Evolutionary conservation across 345 rosid species (phyloP).

Genomic region (Pugionium cornutum): DNA sequence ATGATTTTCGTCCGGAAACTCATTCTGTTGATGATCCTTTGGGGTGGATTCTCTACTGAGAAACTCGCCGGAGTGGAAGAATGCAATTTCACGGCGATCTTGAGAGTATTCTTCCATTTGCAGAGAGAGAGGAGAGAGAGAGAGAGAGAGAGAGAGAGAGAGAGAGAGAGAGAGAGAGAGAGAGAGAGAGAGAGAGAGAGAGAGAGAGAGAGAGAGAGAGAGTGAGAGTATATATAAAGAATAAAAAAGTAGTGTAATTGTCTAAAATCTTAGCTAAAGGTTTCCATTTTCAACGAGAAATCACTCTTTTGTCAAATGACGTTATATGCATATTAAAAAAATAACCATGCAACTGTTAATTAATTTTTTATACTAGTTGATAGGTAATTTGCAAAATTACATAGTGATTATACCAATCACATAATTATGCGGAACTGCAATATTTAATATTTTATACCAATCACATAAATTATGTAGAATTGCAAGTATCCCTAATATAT

Average conservation of each 20-base stretch:
- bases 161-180: background rate
- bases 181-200: slow-evolving; percentile 6
- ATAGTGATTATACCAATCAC: background rate
- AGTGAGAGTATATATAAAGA: slow-evolving; percentile 17
- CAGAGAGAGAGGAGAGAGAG: background rate
- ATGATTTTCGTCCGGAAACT: slow-evolving; percentile 28
- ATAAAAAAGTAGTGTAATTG: slow-evolving; percentile 13
- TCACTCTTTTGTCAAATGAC: slow-evolving; percentile 42
- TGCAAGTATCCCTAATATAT: no score
- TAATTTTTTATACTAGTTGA: background rate
- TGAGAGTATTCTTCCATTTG: slow-evolving; percentile 62
- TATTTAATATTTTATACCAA: no score
- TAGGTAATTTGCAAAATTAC: background rate
- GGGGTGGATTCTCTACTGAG: slow-evolving; percentile 36
- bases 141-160: background rate
- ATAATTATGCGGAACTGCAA: background rate
- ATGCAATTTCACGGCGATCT: slow-evolving; percentile 54
- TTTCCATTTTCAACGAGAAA: slow-evolving; percentile 44
- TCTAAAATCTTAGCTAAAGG: slow-evolving; percentile 39
- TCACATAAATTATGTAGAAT: no score
- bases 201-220: background rate
- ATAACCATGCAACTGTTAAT: slow-evolving; percentile 18
- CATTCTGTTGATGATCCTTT: slow-evolving; percentile 32
- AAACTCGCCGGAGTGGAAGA: slow-evolving; percentile 58
- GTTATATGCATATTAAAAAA: slow-evolving; percentile 11